A percentile compares a stretch with the other conserved stretches of the same genome.
phyloP scores from a whole-genome alignment of 1,139 yeast species.

The Suhomyces maxii region DNA sequence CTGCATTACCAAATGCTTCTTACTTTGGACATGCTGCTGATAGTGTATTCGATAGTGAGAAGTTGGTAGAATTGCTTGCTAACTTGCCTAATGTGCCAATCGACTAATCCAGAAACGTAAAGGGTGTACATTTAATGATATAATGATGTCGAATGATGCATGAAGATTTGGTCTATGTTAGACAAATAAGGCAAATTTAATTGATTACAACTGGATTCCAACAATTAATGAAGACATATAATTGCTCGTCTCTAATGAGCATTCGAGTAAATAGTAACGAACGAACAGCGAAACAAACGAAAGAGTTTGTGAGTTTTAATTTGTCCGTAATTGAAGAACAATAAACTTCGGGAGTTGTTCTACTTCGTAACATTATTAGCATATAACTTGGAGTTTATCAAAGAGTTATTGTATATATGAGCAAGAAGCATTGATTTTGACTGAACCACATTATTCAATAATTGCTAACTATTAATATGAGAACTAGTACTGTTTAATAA shows the following conservation, averaged over 20 bases:
- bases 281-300: not conserved
- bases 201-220: no score
- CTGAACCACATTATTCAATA: no score
- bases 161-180: not conserved
- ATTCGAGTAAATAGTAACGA: not conserved
- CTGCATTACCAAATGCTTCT: conserved; percentile 53
- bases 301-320: not conserved
- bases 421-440: no score
- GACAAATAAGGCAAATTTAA: no score
- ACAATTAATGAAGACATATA: not conserved
- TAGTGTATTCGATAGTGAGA: conserved; percentile 40
- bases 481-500: no score
- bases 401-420: no score
- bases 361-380: no score
- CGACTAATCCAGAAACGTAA: conserved; percentile 9
- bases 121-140: no score
- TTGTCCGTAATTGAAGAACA: not conserved
- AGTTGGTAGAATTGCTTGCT: conserved; percentile 43
- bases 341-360: no score
- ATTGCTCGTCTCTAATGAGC: not conserved
- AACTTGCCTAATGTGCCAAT: conserved; percentile 33
- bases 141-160: not conserved
- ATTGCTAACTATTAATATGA: no score
- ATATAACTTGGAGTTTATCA: no score
- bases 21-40: conserved; percentile 45